These are phyloP conservation scores for Pluteus cervinus DNA, from an alignment of 768 basidiomycete species.

Conservation along the genomic window DNA sequence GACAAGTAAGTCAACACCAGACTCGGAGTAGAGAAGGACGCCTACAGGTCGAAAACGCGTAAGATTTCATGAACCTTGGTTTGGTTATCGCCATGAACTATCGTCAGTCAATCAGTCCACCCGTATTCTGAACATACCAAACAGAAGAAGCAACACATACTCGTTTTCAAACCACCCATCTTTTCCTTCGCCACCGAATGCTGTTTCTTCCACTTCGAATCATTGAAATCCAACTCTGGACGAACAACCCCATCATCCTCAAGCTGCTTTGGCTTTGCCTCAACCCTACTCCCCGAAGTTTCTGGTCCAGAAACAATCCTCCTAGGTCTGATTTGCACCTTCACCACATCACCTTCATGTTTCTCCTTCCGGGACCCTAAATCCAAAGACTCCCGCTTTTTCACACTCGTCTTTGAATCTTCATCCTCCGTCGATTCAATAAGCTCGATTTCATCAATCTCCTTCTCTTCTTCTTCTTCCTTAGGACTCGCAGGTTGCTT, in stretches of 20 bases:
- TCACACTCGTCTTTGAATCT: too few species aligned
- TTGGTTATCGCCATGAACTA: constrained; percentile 64
- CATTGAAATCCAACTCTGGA: constrained; percentile 41
- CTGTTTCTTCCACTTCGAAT: constrained; percentile 45
- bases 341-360: too few species aligned
- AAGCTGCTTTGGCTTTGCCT: constrained; percentile 11
- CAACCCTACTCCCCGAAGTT: too few species aligned
- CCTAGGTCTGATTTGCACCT: too few species aligned
- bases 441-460: too few species aligned
- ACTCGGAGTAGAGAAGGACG: constrained; percentile 6
- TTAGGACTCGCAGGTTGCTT: background rate
- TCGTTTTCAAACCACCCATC: constrained; percentile 51
- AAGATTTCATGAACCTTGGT: constrained; percentile 67
- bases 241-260: constrained; percentile 9
- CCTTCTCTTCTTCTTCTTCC: constrained; percentile 13
- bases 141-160: constrained; percentile 19
- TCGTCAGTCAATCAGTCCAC: background rate
- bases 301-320: constrained; percentile 11
- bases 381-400: too few species aligned
- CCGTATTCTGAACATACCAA: background rate
- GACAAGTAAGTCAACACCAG: constrained; percentile 6
- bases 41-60: constrained; percentile 73
- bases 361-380: too few species aligned
- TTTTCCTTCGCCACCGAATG: constrained; percentile 39
- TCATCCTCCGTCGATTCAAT: too few species aligned